Evolutionary conservation across 2,329 filamentous ascomycete genomes (phyloP).

Genomic region (Lasiodiplodia sp.): DNA sequence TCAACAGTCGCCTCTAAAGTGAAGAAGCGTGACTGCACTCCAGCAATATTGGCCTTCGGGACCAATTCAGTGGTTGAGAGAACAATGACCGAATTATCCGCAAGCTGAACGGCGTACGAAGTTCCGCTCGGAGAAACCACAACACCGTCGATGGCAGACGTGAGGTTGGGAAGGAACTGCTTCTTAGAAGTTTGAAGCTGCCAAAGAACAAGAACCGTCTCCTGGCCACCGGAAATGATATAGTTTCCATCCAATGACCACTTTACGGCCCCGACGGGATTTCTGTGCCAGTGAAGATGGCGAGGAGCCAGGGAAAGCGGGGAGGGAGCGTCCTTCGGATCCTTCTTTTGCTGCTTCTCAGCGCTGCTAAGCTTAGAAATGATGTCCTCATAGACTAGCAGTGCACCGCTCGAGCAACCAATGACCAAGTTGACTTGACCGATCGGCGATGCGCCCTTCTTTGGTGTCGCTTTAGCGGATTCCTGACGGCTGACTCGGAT

Average conservation of each 20-base stretch:
- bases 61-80: conserved; percentile 89
- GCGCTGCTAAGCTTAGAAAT: conserved; percentile 61
- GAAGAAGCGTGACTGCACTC: conserved; percentile 67
- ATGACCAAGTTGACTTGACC: conserved; percentile 75
- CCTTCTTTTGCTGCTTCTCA: conserved; percentile 39
- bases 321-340: conserved; percentile 46
- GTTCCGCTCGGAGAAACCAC: conserved; percentile 80
- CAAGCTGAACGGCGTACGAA: conserved; percentile 83
- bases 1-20: not conserved
- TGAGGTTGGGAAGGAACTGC: conserved; percentile 88
- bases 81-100: conserved; percentile 91
- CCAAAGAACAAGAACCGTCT: conserved; percentile 90
- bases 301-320: conserved; percentile 56
- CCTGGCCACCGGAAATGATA: conserved; percentile 88
- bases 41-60: conserved; percentile 82
- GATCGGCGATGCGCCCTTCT: conserved; percentile 40
- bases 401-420: conserved; percentile 77
- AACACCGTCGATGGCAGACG: conserved; percentile 83
- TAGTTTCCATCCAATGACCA: conserved; percentile 97
- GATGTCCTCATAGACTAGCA: conserved; percentile 83
- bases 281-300: conserved; percentile 90
- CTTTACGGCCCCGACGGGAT: conserved; percentile 81
- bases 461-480: conserved; percentile 65
- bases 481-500: conserved; percentile 38
- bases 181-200: conserved; percentile 86